phyloP scores from a whole-genome alignment of 768 basidiomycete genomes.

The Leccinum arenicola region DNA sequence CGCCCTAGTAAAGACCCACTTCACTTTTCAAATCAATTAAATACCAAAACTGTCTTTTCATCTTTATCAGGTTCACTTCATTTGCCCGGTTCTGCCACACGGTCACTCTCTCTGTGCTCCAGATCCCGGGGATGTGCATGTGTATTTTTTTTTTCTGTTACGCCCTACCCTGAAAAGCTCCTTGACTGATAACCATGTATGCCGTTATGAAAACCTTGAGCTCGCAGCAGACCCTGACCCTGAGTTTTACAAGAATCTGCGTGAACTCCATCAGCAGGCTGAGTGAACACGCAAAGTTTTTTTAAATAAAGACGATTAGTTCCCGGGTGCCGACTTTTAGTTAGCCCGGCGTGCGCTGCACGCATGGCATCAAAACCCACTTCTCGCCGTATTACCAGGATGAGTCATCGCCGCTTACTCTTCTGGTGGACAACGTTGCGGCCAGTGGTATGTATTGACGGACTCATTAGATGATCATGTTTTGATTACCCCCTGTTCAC shows the following conservation, averaged over 20 bases:
- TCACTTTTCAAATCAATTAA: not conserved
- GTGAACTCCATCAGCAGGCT: not conserved
- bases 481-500: not conserved
- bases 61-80: not conserved
- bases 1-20: not conserved
- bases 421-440: not conserved
- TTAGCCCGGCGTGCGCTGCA: constrained; percentile 2
- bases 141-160: not conserved
- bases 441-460: not conserved
- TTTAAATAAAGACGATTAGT: not conserved
- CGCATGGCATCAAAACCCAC: constrained; percentile 16
- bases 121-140: not conserved
- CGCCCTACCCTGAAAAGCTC: constrained; percentile 1
- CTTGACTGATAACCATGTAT: not conserved
- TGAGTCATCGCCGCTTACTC: not conserved
- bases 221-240: constrained; percentile 21
- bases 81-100: not conserved
- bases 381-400: not conserved
- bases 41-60: not conserved
- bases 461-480: not conserved
- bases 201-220: constrained; percentile 11
- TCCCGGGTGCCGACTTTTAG: not conserved
- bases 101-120: not conserved
- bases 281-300: not conserved
- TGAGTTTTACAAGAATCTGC: constrained; percentile 8